phyloP scores from a whole-genome alignment of 208 protist species.

The Wallacemonas rigidus region DNA sequence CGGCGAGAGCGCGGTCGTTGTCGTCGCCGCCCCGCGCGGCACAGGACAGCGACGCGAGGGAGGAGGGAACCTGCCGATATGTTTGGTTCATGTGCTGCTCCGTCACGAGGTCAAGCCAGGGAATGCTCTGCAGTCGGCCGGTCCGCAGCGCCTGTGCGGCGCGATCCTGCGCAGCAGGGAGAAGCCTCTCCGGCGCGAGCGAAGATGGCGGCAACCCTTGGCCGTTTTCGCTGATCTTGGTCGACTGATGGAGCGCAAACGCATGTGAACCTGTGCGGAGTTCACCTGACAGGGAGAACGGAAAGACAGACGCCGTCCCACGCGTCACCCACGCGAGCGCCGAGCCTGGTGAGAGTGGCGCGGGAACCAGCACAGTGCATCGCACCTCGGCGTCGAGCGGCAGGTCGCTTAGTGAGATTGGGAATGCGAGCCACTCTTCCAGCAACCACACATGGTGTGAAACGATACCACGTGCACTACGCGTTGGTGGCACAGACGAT shows the following conservation, averaged over 20 bases:
- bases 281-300: background rate
- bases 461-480: too few species aligned
- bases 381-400: constrained; percentile 75
- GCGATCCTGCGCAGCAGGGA: background rate
- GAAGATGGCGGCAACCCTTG: too few species aligned
- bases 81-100: constrained; percentile 37
- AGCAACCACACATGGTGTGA: background rate
- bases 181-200: background rate
- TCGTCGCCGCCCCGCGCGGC: background rate
- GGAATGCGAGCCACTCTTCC: constrained; percentile 65
- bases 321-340: constrained; percentile 14
- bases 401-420: constrained; percentile 82
- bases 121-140: constrained; percentile 50
- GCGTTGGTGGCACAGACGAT: too few species aligned
- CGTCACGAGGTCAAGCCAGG: constrained; percentile 80
- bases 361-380: constrained; percentile 37
- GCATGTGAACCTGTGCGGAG: background rate
- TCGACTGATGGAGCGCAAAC: background rate
- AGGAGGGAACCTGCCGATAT: background rate
- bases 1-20: background rate
- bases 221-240: too few species aligned
- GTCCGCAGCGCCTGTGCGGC: constrained; percentile 27
- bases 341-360: too few species aligned
- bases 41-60: background rate
- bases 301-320: constrained; percentile 24